Evolutionary conservation across 2,329 filamentous ascomycete genomes (phyloP).

Genomic region (Shiraia bambusicola): DNA sequence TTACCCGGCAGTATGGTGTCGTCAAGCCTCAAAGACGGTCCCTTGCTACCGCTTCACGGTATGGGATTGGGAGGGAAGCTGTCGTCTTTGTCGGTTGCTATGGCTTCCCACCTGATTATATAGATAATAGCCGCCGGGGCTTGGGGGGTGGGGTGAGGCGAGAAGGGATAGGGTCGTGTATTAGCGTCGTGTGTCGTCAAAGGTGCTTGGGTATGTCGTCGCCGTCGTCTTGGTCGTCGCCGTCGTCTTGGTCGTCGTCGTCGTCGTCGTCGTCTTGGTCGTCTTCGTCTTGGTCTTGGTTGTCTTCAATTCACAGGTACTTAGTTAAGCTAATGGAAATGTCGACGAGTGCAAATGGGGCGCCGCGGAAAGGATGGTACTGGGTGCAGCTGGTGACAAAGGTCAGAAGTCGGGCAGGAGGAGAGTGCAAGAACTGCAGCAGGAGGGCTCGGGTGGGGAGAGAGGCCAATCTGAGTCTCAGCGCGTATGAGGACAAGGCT

Average conservation of each 20-base stretch:
- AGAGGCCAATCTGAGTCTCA: conserved; percentile 41
- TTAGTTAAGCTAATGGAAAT: too few species aligned
- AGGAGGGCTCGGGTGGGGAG: conserved; percentile 40
- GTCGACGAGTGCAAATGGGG: conserved; percentile 2
- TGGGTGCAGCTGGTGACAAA: conserved; percentile 26
- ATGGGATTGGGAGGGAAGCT: conserved; percentile 16
- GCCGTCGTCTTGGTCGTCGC: conserved; percentile 10
- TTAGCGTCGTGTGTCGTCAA: conserved; percentile 8
- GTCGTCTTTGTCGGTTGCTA: conserved; percentile 8
- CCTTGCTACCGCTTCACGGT: conserved; percentile 31
- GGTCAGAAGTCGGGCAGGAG: conserved; percentile 21
- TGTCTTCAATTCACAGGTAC: too few species aligned
- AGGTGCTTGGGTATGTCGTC: too few species aligned
- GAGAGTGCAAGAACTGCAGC: conserved; percentile 30
- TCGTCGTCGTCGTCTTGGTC: neutral
- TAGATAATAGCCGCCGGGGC: conserved; percentile 37
- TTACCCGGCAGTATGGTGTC: conserved; percentile 46
- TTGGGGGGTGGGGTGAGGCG: conserved; percentile 17
- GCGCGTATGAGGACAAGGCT: conserved; percentile 38
- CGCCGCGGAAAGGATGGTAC: conserved; percentile 20
- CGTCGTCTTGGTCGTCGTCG: conserved; percentile 6
- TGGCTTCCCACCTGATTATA: conserved; percentile 14
- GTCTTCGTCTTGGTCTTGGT: too few species aligned
- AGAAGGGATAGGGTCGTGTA: conserved; percentile 14
- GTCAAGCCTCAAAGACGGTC: conserved; percentile 35